Base-by-base conservation (phyloP, 768 basidiomycete species). In the Tremella yokohamensis region DNA sequence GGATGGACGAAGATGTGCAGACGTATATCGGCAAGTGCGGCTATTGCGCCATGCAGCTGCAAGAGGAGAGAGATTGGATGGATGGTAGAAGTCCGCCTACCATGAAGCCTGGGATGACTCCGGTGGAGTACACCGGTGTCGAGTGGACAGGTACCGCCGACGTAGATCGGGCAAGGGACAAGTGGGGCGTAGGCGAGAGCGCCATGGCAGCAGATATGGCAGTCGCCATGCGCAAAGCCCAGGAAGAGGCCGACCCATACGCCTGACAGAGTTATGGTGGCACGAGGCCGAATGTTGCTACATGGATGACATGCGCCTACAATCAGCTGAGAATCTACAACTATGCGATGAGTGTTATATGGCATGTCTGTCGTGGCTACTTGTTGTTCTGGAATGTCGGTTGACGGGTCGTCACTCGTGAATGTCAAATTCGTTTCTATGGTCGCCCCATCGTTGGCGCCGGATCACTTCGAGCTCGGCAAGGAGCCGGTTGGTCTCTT, bases 401-500 rank as follows among this genome's bases (percentile, higher is more conserved):
- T 45, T 45, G 22, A n/a, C n/a, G 15, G 15, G 4, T 6, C 8
- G n/a, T 45, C 15, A 16, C 42, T 45, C 42, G 15, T 22, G 22
- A 8, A n/a, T 16, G 22, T 45, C 22, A 45, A 45, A 22, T 4
- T 45, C 22, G 42, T 34, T 34, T 45, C 42, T n/a, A 22, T 45
- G 6, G n/a, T 45, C n/a, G 20, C 69, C 67, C 66, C 64, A 69
- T 44, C 70, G 55, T 20, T 40, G 50, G 40, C 63, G 45, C 53
- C 70, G 58, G 3, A 59, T 68, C 1, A 72, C 63, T 12, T 63
- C 68, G 29, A 72, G 48, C 50, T 69, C 65, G 12, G 58, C 66
- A 49, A 72, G 58, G n/a, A 72, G 51, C 40, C 66, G 62, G 64
- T 72, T 72, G n/a, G 70, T 58, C 60, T 72, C 70, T 38, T 72